phyloP scores from a whole-genome alignment of 805 yeast species.

The Sungouiella thailandica region DNA sequence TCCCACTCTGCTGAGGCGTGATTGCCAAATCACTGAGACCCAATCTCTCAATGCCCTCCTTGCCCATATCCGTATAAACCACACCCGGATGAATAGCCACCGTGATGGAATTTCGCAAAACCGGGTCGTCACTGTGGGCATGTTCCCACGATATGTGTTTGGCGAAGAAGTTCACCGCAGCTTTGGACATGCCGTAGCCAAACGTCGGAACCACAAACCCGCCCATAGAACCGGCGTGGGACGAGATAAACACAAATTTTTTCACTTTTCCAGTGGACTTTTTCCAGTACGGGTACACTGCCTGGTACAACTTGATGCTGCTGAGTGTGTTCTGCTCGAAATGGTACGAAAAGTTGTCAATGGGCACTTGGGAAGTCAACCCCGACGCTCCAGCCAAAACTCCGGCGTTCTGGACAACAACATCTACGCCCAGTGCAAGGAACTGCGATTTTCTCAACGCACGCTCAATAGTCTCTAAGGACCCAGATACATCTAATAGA shows the following conservation, averaged over 20 bases:
- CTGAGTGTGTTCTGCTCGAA: slow-evolving; percentile 25
- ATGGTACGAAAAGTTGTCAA: slow-evolving; percentile 6
- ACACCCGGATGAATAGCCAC: slow-evolving; percentile 35
- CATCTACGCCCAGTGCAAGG: slow-evolving; percentile 17
- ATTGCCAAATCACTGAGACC: slow-evolving; percentile 2
- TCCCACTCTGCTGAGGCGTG: slow-evolving; percentile 23
- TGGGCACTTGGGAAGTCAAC: slow-evolving; percentile 6
- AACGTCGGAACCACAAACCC: slow-evolving; percentile 11
- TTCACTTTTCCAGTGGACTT: slow-evolving; percentile 7
- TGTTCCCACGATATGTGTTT: slow-evolving; percentile 7
- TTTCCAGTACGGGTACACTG: slow-evolving; percentile 24
- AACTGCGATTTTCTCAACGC: slow-evolving; percentile 3
- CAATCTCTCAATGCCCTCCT: not conserved
- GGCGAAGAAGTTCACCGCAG: slow-evolving; percentile 30
- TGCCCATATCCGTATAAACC: slow-evolving; percentile 29
- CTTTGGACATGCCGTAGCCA: slow-evolving; percentile 34
- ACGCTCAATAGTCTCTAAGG: not conserved
- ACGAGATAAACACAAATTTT: slow-evolving; percentile 22
- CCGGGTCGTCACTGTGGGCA: not conserved
- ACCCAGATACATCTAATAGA: not conserved
- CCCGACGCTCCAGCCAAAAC: not conserved
- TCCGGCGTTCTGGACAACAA: slow-evolving; percentile 22
- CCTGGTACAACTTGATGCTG: slow-evolving; percentile 20
- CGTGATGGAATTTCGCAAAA: not conserved
- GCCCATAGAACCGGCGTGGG: slow-evolving; percentile 19